phyloP scores from a whole-genome alignment of 164 flowering plant species.

The Stephania cephalantha region DNA sequence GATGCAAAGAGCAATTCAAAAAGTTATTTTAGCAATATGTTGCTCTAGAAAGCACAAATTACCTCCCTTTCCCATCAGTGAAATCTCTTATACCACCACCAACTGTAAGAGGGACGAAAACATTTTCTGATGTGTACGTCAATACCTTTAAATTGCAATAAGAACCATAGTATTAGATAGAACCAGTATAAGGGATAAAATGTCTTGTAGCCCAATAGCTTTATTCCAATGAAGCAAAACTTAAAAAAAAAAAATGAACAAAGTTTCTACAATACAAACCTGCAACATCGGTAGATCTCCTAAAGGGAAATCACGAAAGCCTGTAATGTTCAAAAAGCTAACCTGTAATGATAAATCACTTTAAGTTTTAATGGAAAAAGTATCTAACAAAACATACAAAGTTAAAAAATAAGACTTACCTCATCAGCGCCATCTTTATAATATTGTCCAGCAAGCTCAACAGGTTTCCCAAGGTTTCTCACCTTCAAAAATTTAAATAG shows the following conservation, averaged over 20 bases:
- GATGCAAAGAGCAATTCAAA: not conserved
- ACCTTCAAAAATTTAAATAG: constrained; percentile 43
- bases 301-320: constrained; percentile 91
- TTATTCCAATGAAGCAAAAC: not conserved
- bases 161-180: not conserved
- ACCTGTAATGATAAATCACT: constrained; percentile 47
- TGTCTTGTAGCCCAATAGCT: not conserved
- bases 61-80: constrained; percentile 97
- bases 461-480: constrained; percentile 96
- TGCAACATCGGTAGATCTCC: constrained; percentile 98
- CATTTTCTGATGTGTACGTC: constrained; percentile 78
- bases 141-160: constrained; percentile 45
- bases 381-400: not conserved
- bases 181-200: not conserved
- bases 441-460: constrained; percentile 88
- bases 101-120: constrained; percentile 95
- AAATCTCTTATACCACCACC: constrained; percentile 98
- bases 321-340: constrained; percentile 90
- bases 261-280: constrained; percentile 37
- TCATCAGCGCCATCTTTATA: constrained; percentile 98
- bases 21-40: not conserved
- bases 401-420: constrained; percentile 31
- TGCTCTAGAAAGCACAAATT: constrained; percentile 7
- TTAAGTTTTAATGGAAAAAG: not conserved
- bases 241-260: not conserved